Percentiles rank a stretch among this genome's conserved stretches.
Evolutionary conservation across 495 filamentous ascomycete genomes (phyloP).

Genomic region (Penicillium turbatum): DNA sequence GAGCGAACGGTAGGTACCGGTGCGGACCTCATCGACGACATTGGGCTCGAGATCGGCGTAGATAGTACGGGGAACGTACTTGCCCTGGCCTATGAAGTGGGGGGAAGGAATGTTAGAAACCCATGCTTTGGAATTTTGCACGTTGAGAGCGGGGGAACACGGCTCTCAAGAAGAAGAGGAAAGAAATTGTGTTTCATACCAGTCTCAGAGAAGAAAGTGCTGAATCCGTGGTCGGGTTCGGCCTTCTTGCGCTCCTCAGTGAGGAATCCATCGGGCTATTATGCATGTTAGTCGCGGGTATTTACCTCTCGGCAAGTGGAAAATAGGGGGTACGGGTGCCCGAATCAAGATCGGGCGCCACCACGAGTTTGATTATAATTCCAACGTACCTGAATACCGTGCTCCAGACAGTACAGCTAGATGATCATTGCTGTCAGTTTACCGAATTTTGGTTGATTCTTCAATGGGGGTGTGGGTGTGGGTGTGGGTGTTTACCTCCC

Average conservation of each 20-base stretch:
- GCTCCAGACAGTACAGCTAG: constrained; percentile 99
- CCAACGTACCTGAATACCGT: constrained; percentile 89
- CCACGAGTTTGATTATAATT: constrained; percentile 12
- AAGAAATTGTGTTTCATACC: constrained; percentile 52
- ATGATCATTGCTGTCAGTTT: constrained; percentile 25
- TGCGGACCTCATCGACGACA: constrained; percentile 98
- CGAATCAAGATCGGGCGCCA: constrained; percentile 17
- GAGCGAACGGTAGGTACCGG: constrained; percentile 88
- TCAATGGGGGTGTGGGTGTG: constrained; percentile 10
- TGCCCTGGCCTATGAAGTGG: constrained; percentile 74
- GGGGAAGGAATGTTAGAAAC: constrained; percentile 16
- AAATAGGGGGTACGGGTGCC: constrained; percentile 20
- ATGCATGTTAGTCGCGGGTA: constrained; percentile 22
- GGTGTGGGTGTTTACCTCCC: constrained; percentile 69
- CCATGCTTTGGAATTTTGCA: constrained; percentile 7
- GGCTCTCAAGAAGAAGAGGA: background rate
- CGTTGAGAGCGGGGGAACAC: constrained; percentile 7
- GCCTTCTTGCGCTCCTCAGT: constrained; percentile 97
- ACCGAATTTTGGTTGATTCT: background rate
- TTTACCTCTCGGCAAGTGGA: constrained; percentile 12
- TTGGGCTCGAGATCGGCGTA: constrained; percentile 99
- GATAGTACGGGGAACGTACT: constrained; percentile 98
- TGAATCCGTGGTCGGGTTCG: constrained; percentile 95
- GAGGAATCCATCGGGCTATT: constrained; percentile 94
- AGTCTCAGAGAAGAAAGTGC: constrained; percentile 99